Evolutionary conservation across 768 basidiomycete species (phyloP).

Genomic region (Terana coerulea): DNA sequence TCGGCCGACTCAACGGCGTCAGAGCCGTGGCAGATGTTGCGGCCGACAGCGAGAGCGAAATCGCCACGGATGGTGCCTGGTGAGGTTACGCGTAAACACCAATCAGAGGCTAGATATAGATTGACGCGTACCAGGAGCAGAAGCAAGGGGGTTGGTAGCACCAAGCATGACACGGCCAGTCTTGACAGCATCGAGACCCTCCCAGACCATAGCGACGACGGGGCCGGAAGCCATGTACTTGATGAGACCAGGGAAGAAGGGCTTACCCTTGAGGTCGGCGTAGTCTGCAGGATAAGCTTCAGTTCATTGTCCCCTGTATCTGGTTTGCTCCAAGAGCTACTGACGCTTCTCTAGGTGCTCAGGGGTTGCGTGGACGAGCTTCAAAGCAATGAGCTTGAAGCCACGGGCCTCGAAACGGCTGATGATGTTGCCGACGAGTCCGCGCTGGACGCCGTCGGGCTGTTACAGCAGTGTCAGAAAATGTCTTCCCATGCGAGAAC

Average conservation of each 20-base stretch:
- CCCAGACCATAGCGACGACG: slow-evolving; percentile 94
- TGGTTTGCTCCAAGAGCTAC: slow-evolving; percentile 13
- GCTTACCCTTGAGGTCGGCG: slow-evolving; percentile 88
- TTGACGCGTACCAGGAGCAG: slow-evolving; percentile 64
- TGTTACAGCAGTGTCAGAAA: slow-evolving; percentile 27
- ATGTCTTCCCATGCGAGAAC: neutral
- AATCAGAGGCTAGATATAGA: neutral
- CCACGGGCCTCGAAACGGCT: slow-evolving; percentile 95
- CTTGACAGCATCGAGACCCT: slow-evolving; percentile 92
- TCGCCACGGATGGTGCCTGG: slow-evolving; percentile 94
- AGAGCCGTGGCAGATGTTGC: slow-evolving; percentile 92
- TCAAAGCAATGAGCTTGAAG: slow-evolving; percentile 94
- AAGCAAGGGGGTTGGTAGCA: slow-evolving; percentile 93
- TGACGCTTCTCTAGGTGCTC: slow-evolving; percentile 90
- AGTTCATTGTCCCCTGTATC: neutral
- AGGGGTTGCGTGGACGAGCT: slow-evolving; percentile 76
- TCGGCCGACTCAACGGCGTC: slow-evolving; percentile 86
- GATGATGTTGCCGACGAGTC: slow-evolving; percentile 94
- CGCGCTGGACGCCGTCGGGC: slow-evolving; percentile 99
- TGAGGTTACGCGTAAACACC: neutral
- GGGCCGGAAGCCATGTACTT: slow-evolving; percentile 96
- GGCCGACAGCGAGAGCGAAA: slow-evolving; percentile 90
- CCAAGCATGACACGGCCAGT: slow-evolving; percentile 96
- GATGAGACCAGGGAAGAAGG: slow-evolving; percentile 96
- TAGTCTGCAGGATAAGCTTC: slow-evolving; percentile 62